These are phyloP conservation scores for Diaporthe sp. DNA, from an alignment of 2,329 filamentous ascomycete genomes.

Conservation along the genomic window DNA sequence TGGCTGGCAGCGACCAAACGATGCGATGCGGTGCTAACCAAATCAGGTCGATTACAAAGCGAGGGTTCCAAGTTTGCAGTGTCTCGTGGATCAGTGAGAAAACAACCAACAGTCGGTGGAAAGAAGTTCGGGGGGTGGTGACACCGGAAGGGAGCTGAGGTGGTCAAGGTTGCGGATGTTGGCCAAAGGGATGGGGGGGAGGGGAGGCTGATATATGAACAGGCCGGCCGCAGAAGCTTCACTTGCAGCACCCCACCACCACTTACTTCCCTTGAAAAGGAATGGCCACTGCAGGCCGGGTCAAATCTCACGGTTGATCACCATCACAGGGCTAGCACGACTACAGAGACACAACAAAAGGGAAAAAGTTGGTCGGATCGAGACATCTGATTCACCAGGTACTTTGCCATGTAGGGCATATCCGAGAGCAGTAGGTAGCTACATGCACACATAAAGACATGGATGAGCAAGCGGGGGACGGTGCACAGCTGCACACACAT, in stretches of 20 bases:
- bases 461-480: not conserved
- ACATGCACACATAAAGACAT: constrained; percentile 1
- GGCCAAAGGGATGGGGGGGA: constrained; percentile 4
- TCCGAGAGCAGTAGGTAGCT: constrained; percentile 22
- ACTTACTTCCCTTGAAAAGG: not conserved
- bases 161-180: constrained; percentile 19
- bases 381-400: constrained; percentile 31
- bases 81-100: not conserved
- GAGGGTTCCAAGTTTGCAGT: constrained; percentile 26
- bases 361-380: constrained; percentile 19
- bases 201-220: constrained; percentile 35
- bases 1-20: constrained; percentile 29
- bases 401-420: constrained; percentile 24
- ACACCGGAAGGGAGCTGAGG: constrained; percentile 12
- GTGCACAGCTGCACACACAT: constrained; percentile 18
- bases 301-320: constrained; percentile 16
- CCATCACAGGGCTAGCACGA: constrained; percentile 18
- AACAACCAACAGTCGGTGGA: constrained; percentile 9
- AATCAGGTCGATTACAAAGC: constrained; percentile 36
- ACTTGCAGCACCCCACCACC: not conserved
- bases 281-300: constrained; percentile 3
- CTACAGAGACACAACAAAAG: constrained; percentile 27
- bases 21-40: constrained; percentile 23
- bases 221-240: constrained; percentile 11
- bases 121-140: not conserved